Evolutionary conservation across 169 alveolate genomes (phyloP).

Genomic region (Plasmodium coatneyi): DNA sequence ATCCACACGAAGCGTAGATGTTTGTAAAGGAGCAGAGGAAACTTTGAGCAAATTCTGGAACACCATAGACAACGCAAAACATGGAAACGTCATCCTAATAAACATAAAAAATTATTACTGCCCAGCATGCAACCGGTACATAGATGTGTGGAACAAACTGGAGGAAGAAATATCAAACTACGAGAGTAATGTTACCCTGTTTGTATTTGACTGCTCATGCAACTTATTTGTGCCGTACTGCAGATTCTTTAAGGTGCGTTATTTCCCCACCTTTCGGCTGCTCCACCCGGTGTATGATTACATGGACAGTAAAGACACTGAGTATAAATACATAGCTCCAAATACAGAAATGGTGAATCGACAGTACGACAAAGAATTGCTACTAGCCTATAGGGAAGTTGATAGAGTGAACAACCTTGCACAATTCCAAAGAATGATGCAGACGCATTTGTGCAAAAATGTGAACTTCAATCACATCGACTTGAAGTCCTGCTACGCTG

Average conservation of each 20-base stretch:
- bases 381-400: slow-evolving; percentile 44
- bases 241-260: slow-evolving; percentile 19
- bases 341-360: neutral
- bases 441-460: slow-evolving; percentile 46
- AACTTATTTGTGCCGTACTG: slow-evolving; percentile 31
- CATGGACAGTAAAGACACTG: neutral
- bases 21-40: slow-evolving; percentile 48
- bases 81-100: slow-evolving; percentile 35
- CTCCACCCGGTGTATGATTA: slow-evolving; percentile 44
- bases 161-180: slow-evolving; percentile 28
- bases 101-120: slow-evolving; percentile 56
- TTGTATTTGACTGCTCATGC: slow-evolving; percentile 65
- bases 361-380: slow-evolving; percentile 5
- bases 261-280: slow-evolving; percentile 54
- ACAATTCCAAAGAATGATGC: slow-evolving; percentile 21
- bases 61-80: slow-evolving; percentile 21
- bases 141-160: slow-evolving; percentile 34
- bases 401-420: slow-evolving; percentile 6
- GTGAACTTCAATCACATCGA: slow-evolving; percentile 41
- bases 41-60: slow-evolving; percentile 22
- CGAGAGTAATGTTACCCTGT: slow-evolving; percentile 23
- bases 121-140: slow-evolving; percentile 50
- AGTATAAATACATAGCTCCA: slow-evolving; percentile 24
- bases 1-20: neutral
- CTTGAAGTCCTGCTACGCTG: slow-evolving; percentile 19